Evolutionary conservation across 345 rosid species (phyloP).

Genomic region (Microcos paniculata): DNA sequence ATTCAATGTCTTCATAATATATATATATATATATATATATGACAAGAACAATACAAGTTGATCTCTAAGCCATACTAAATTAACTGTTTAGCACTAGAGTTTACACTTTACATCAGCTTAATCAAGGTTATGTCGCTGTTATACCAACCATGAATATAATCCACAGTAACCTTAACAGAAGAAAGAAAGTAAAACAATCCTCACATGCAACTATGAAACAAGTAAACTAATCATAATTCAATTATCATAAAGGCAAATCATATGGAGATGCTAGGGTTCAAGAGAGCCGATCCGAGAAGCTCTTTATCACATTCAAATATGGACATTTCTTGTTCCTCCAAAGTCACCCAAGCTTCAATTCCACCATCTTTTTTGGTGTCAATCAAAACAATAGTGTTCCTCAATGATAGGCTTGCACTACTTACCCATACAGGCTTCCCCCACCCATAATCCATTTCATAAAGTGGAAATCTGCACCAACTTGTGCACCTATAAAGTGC

Average conservation of each 20-base stretch:
- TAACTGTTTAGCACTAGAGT: too few relatives aligned
- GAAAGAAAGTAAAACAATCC: background rate
- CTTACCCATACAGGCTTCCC: conserved; percentile 21
- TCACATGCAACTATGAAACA: background rate
- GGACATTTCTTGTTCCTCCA: conserved; percentile 21
- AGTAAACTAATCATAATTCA: background rate
- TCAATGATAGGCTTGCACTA: conserved; percentile 14
- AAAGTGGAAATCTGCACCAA: background rate
- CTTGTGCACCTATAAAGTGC: background rate
- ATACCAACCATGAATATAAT: background rate
- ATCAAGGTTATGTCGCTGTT: too few relatives aligned
- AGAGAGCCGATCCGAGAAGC: background rate
- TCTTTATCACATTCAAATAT: conserved; percentile 12
- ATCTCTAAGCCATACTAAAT: too few relatives aligned
- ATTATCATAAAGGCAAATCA: background rate
- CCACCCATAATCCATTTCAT: conserved; percentile 21
- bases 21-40: too few relatives aligned
- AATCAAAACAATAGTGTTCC: conserved; percentile 14
- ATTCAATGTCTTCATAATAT: too few relatives aligned
- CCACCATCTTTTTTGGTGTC: conserved; percentile 10
- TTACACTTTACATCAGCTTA: too few relatives aligned
- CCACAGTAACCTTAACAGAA: background rate
- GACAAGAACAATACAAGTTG: background rate
- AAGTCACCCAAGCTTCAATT: conserved; percentile 27
- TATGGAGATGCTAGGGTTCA: background rate